These are phyloP conservation scores for Picea glauca DNA, from an alignment of 75 land plant species.

Conservation along the genomic window DNA sequence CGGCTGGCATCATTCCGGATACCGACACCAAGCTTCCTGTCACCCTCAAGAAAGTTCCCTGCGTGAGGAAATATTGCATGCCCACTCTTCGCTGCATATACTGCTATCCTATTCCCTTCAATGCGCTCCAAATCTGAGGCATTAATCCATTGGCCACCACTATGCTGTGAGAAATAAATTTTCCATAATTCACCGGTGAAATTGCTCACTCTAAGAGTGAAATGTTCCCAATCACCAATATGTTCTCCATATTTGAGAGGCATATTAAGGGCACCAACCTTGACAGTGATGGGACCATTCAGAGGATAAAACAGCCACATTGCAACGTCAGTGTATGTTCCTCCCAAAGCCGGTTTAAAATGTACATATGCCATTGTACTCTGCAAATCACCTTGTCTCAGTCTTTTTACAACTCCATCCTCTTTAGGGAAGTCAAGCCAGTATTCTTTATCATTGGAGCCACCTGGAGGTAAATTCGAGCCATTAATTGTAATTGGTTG, in stretches of 20 bases:
- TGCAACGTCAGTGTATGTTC: slow-evolving; percentile 64
- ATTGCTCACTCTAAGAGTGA: slow-evolving; percentile 64
- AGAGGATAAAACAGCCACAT: slow-evolving; percentile 80
- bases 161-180: slow-evolving; percentile 65
- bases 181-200: slow-evolving; percentile 57
- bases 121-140: slow-evolving; percentile 48
- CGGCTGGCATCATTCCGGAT: slow-evolving; percentile 59
- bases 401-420: slow-evolving; percentile 26
- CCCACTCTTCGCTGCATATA: slow-evolving; percentile 50
- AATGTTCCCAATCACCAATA: slow-evolving; percentile 81
- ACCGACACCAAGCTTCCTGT: slow-evolving; percentile 39
- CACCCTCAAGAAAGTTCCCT: slow-evolving; percentile 65
- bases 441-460: slow-evolving; percentile 57
- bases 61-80: slow-evolving; percentile 61
- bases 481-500: slow-evolving; percentile 38
- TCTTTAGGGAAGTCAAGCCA: slow-evolving; percentile 73
- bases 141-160: slow-evolving; percentile 56
- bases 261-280: slow-evolving; percentile 40
- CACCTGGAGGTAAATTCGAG: slow-evolving; percentile 71
- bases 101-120: slow-evolving; percentile 29
- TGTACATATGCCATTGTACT: slow-evolving; percentile 51
- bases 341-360: slow-evolving; percentile 73
- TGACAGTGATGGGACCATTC: slow-evolving; percentile 77
- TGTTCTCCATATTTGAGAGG: slow-evolving; percentile 69
- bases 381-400: slow-evolving; percentile 51